Base-by-base conservation (phyloP, 1,284 basidiomycete species). In the Boletus hoseneyae region DNA sequence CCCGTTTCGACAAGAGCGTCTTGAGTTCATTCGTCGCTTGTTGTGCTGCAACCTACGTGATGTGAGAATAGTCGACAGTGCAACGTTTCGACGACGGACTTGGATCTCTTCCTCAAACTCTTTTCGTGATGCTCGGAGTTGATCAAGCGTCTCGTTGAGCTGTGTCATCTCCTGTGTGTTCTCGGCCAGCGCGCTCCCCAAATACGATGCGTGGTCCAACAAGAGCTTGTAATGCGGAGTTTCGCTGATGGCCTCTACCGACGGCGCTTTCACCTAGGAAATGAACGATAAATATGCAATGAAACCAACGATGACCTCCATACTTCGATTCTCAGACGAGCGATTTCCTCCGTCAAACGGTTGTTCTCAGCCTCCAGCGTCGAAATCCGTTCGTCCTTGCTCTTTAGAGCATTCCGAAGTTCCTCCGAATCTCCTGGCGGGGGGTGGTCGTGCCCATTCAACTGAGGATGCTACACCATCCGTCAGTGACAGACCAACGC, bases 1-100 rank as follows among this genome's bases (percentile, higher is more conserved):
- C 90, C 45, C 86, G 82, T 62, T 85, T 87, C 9, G 72, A 64
- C 29, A 89, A 59, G 57, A 79, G 68, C 0, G 59, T 59, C 56
- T 78, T 82, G 19, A 85, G 67, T 43, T 90, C 87, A 57, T 79
- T 73, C 19, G 77, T 68, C 13, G 70, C 66, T 59, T 79, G 73
- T 11, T 70, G 73, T 27, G 72, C 70, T 44, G 73, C 67, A 51
- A 58, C 65, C 85, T 87, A 53, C 34, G 51, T 51, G 46, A 58
- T 51, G 51, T 61, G 54, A 53, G 54, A 54, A 58, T 35, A 43
- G 34, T 53, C 36, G 45, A 50, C 11, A 54, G 27, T 39, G 42
- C 39, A 50, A 47, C 29, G 39, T 39, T 50, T 50, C 27, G 51
- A 48, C 34, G 40, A 64, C 69, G 25, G 58, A 77, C 80, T 56